Base-by-base conservation (phyloP, 2,329 filamentous ascomycete species). In the Phyllosticta citrichinensis region DNA sequence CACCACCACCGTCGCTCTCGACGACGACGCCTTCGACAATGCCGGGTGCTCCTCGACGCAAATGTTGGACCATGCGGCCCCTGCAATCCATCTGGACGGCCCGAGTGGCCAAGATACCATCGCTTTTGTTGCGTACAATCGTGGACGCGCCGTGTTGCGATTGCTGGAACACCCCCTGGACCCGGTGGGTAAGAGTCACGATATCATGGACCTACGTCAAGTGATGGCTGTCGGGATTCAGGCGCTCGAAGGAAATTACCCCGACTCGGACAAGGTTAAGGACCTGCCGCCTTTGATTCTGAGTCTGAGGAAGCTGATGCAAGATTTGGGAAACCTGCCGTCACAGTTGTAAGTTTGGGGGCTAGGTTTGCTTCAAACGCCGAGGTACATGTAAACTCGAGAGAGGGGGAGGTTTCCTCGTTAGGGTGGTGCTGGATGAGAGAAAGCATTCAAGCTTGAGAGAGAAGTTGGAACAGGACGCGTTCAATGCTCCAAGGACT, bases 221-320 rank as follows among this genome's bases (percentile, higher is more conserved):
- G 62, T 67, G 2, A 64, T 66, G 63, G 54, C 40, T 11, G 57
- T 67, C 12, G 64, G 65, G 2, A 61, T 64, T 12, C 52, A 55
- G 6, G 62, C 65, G 17, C 59, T 66, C 12, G 65, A 66, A 57
- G 61, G 57, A 0, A 68, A 67, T 55, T 64, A 63, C 56, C 65
- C 65, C 4, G 63, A 64, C 17, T 63, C 66, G 25, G 62, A 40
- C 30, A 56, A 63, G 27, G 27, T 30, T 6, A 55, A 63, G 20
- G 64, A 63, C 17, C 51, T 66, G 35, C 64, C 65, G 52, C 65
- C 66, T 57, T 61, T 68, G 61, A 64, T 65, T 24, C 62, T 62
- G 56, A 64, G 60, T 5, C 22, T 68, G 40, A 65, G 65, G 57
- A 62, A 66, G 52, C 50, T 68, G 19, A 62, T 68, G 64, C 55